Evolutionary conservation across 345 rosid species (phyloP), one percentile per base, ranked within the genome.

Genomic region (Linum lewisii): DNA sequence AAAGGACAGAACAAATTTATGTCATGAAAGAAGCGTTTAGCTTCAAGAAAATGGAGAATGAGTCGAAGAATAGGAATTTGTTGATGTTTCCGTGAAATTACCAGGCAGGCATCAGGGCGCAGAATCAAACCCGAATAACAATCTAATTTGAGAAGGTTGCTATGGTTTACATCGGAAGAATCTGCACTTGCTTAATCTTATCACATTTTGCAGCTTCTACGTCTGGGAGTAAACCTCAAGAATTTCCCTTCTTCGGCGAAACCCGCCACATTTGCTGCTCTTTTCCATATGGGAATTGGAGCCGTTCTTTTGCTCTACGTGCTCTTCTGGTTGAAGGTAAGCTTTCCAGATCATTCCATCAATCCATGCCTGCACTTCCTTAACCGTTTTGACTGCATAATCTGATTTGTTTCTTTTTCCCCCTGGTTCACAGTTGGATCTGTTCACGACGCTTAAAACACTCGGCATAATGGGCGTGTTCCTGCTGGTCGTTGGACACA

Each of bases 321-420:
- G 57, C 77, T 94, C 62, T 94, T 94, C 88, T 94, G 99, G 99
- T 60, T 84, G 72, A 90, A 90, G 99, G 99, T 81, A 51, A 34
- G 81, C 44, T 51, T 58, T 32, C 24, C 20, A 24, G n/a, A 2
- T 60, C 6, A 16, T 34, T 53, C 37, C 26, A 45, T 60, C 3
- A 16, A 24, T 53, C 47, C 36, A n/a, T 29, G 34, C 7, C 24
- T 18, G 23, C 54, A 10, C 1, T 54, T 18, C 15, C 2, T 36
- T n/a, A 49, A 25, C 22, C 24, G 20, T 32, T 29, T 19, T 50
- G 23, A 18, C 45, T 26, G 2, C 29, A 2, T 15, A 18, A 25
- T 21, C 9, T 60, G 4, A 1, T 53, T 19, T n/a, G 54, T 19
- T 54, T 51, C 5, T 21, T 51, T 10, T 16, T 58, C 29, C 34